Evolutionary conservation across 805 yeast genomes (phyloP).

Genomic region (Kuraishia cidri): DNA sequence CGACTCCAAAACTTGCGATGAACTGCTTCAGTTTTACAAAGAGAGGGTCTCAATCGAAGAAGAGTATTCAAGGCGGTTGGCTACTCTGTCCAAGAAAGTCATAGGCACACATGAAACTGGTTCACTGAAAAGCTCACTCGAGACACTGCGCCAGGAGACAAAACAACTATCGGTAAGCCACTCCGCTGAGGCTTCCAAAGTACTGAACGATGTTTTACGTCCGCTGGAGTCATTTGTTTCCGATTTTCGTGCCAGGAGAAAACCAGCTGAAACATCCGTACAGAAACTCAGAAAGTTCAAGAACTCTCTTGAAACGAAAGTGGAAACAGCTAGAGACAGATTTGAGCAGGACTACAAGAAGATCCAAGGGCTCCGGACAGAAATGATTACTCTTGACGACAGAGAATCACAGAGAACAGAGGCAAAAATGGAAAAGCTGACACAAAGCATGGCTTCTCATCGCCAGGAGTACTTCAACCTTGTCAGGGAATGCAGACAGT

Average conservation of each 20-base stretch:
- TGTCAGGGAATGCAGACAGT: constrained; percentile 41
- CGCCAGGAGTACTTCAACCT: constrained; percentile 52
- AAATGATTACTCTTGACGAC: constrained; percentile 63
- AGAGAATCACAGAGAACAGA: constrained; percentile 58
- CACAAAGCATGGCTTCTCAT: constrained; percentile 26
- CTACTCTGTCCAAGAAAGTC: constrained; percentile 35
- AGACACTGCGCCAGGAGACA: constrained; percentile 49
- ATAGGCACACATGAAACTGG: constrained; percentile 57
- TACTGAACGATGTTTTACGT: constrained; percentile 38
- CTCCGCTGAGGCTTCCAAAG: constrained; percentile 36
- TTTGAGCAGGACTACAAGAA: constrained; percentile 52
- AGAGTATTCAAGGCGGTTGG: constrained; percentile 55
- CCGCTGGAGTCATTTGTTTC: constrained; percentile 46
- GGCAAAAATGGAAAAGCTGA: constrained; percentile 42
- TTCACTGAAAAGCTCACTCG: constrained; percentile 47
- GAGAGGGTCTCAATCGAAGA: constrained; percentile 60
- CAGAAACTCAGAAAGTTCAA: constrained; percentile 43
- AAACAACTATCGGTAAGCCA: constrained; percentile 51
- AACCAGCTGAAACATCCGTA: constrained; percentile 49
- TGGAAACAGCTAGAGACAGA: constrained; percentile 29
- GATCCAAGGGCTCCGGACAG: constrained; percentile 48
- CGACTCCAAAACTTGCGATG: constrained; percentile 50
- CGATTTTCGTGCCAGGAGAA: constrained; percentile 41
- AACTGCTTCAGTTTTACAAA: constrained; percentile 35
- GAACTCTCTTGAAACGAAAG: constrained; percentile 22